Evolutionary conservation across 2,329 filamentous ascomycete species (phyloP), one percentile per base, ranked within the genome.

Genomic region (Fusarium begoniae): DNA sequence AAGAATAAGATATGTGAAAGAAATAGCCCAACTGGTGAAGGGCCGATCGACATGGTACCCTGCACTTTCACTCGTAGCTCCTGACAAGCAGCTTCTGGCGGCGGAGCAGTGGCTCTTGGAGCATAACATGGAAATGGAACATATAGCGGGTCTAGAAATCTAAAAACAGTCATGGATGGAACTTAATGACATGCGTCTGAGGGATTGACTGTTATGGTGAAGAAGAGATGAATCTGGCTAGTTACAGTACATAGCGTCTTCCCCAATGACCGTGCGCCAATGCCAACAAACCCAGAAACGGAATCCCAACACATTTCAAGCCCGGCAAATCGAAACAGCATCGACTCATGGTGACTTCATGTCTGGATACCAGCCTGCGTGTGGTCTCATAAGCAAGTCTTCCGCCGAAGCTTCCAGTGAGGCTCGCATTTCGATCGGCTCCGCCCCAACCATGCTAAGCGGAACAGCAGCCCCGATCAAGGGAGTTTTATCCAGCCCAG

Each of bases 11-110:
- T 8, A 24, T 13, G 11, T 18, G 5, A 24, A 24, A 44, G 43
- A 18, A 18, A 12, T 18, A 1, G 43, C 15, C 2, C 1, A 44
- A 24, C 11, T 5, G 11, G 15, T 44, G 1, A 24, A 8, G 11
- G 43, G 5, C n/a, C 5, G 6, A 44, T 26, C 5, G 10, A 24
- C 5, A 18, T 24, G 2, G 7, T 44, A 24, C 17, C 43, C 17
- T 24, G 5, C 11, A 18, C n/a, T 44, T 0, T 12, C 15, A 4
- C 15, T 24, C 9, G 14, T 1, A 43, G 9, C 15, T 43, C 41
- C 15, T 11, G 14, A 24, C n/a, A 15, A 17, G 41, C 13, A n/a
- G 22, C 22, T 15, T 15, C 8, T n/a, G 13, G 8, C 13, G 22
- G 22, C 13, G 6, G 22, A 41, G 40, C 22, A 15, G 40, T 41